A percentile compares a stretch with the other conserved stretches of the same genome.
These are phyloP conservation scores for Lodderomyces oxycetoniae DNA, from an alignment of 1,139 yeast species.

Conservation along the genomic window DNA sequence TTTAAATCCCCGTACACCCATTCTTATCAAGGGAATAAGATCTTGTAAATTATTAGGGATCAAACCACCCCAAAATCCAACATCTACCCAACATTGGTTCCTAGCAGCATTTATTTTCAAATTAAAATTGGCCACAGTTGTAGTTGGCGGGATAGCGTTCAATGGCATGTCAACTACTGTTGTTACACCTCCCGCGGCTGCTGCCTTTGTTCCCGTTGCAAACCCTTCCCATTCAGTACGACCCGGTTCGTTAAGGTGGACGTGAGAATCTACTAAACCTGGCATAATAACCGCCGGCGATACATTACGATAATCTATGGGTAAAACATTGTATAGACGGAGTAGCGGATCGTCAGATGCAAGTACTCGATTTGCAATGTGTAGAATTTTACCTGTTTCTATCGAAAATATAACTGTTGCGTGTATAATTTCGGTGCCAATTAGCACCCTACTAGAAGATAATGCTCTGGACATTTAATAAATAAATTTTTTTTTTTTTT, in stretches of 20 bases:
- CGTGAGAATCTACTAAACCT: conserved; percentile 91
- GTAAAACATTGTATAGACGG: conserved; percentile 36
- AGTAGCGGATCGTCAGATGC: conserved; percentile 35
- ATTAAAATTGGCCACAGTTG: conserved; percentile 71
- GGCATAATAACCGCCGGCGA: conserved; percentile 73
- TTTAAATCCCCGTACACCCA: conserved; percentile 90
- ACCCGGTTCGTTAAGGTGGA: conserved; percentile 91
- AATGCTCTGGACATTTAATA: conserved; percentile 55
- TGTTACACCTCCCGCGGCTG: conserved; percentile 94
- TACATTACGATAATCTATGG: conserved; percentile 46
- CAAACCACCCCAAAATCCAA: conserved; percentile 95
- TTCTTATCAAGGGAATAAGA: conserved; percentile 65
- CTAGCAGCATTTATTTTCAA: conserved; percentile 72
- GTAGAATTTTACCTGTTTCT: conserved; percentile 61
- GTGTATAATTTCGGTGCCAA: conserved; percentile 46
- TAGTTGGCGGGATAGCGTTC: conserved; percentile 93
- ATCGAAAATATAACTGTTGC: conserved; percentile 67
- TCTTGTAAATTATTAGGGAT: conserved; percentile 71
- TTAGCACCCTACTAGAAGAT: conserved; percentile 59
- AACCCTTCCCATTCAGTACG: conserved; percentile 96
- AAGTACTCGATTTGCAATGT: conserved; percentile 38
- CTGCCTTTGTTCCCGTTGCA: conserved; percentile 87
- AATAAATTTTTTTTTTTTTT: no score
- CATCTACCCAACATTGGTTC: conserved; percentile 86
- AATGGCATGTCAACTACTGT: conserved; percentile 95